Evolutionary conservation across 2,329 filamentous ascomycete species (phyloP).

Genomic region (Fusarium coffeatum): DNA sequence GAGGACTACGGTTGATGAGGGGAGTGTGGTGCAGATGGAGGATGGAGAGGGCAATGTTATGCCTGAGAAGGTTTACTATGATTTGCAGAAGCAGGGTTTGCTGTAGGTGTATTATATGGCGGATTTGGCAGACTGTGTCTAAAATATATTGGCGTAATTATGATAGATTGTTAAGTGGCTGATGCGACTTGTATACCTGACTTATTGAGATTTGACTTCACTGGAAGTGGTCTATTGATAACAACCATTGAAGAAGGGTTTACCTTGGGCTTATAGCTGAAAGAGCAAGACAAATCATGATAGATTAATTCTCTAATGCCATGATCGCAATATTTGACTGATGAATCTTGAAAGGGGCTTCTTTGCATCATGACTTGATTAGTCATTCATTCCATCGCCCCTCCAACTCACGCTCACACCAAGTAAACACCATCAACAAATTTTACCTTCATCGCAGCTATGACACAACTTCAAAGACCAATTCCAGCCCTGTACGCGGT

Average conservation of each 20-base stretch:
- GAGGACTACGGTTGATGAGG: constrained; percentile 78
- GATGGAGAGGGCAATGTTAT: constrained; percentile 97
- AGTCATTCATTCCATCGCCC: constrained; percentile 41
- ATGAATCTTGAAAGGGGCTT: constrained; percentile 1
- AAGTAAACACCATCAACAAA: constrained; percentile 30
- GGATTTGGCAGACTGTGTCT: constrained; percentile 1
- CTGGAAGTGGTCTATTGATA: too few species aligned
- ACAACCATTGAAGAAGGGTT: too few species aligned
- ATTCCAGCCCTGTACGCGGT: constrained; percentile 94
- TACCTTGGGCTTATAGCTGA: too few species aligned
- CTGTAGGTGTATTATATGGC: constrained; percentile 60
- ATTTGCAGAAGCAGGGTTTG: constrained; percentile 91
- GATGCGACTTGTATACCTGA: too few species aligned
- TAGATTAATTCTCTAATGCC: too few species aligned
- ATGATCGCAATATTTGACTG: too few species aligned
- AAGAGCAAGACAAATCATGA: neutral
- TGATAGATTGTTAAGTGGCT: constrained; percentile 39
- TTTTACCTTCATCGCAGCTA: constrained; percentile 42
- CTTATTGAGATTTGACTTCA: too few species aligned
- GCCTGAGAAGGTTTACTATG: constrained; percentile 98
- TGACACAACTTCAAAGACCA: constrained; percentile 60
- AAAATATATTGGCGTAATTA: neutral
- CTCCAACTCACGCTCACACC: constrained; percentile 36
- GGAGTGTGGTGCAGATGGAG: constrained; percentile 97
- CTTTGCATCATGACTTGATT: constrained; percentile 31